A percentile compares a stretch with the other conserved stretches of the same genome.
phyloP scores from a whole-genome alignment of 2,329 filamentous ascomycete genomes.

The Aurifilum marmelostoma region DNA sequence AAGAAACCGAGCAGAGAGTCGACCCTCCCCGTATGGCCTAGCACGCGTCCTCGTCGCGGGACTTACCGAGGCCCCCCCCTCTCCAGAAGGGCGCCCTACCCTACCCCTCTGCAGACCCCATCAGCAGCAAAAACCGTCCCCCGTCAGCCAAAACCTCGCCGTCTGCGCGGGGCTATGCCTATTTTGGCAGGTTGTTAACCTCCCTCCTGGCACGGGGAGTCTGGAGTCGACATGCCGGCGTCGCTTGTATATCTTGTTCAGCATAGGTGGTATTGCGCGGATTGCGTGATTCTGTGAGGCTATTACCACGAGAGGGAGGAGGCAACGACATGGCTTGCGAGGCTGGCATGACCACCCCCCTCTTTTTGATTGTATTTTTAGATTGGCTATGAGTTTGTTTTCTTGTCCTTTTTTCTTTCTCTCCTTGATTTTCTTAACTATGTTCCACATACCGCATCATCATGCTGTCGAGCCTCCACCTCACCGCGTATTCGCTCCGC shows the following conservation, averaged over 20 bases:
- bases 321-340: slow-evolving; percentile 4
- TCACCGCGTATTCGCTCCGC: not conserved
- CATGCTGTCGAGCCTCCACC: not conserved
- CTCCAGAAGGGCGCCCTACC: not conserved
- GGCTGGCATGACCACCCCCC: not conserved
- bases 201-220: not conserved
- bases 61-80: slow-evolving; percentile 7
- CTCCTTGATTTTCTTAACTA: too few species aligned
- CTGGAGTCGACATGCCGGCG: slow-evolving; percentile 9
- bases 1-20: slow-evolving; percentile 7
- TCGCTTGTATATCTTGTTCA: slow-evolving; percentile 8
- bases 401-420: not conserved
- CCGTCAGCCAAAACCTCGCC: not conserved
- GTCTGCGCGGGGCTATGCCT: not conserved
- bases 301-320: slow-evolving; percentile 19
- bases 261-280: slow-evolving; percentile 12
- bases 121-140: too few species aligned
- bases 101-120: not conserved
- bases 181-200: slow-evolving; percentile 18
- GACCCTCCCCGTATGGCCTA: slow-evolving; percentile 28
- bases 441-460: slow-evolving; percentile 1
- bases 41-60: slow-evolving; percentile 3
- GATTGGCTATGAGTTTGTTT: not conserved
- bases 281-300: slow-evolving; percentile 23
- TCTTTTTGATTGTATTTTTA: not conserved